A percentile compares a stretch with the other conserved stretches of the same genome.
Conservation (phyloP, 495 filamentous ascomycete genomes). For the Penicillium cataractarum region DNA sequence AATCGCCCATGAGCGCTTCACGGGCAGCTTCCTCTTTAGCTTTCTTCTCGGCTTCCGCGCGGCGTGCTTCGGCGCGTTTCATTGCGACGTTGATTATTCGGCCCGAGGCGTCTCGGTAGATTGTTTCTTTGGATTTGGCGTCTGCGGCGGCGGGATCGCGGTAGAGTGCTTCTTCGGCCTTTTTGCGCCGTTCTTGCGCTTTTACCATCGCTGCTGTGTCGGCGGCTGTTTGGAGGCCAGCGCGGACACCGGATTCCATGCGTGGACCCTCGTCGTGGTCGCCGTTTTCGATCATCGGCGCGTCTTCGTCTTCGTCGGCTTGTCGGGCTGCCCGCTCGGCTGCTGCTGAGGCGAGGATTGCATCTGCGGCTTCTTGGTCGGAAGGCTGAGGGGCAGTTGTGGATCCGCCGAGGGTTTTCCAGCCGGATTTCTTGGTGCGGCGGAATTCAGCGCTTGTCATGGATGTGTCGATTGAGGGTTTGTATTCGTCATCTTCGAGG, state of each 20-base stretch:
- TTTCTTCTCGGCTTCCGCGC: conserved; percentile 71
- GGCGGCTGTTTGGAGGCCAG: conserved; percentile 81
- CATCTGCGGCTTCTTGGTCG: conserved; percentile 74
- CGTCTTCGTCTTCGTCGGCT: conserved; percentile 52
- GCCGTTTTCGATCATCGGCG: conserved; percentile 38
- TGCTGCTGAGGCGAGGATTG: conserved; percentile 76
- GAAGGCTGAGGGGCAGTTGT: conserved; percentile 42
- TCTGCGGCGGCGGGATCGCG: conserved; percentile 42
- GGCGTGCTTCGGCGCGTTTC: conserved; percentile 82
- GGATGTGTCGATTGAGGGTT: conserved; percentile 52
- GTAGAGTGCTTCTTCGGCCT: conserved; percentile 45
- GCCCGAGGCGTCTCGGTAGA: conserved; percentile 92
- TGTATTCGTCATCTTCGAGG: conserved; percentile 49
- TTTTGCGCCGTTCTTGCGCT: conserved; percentile 62
- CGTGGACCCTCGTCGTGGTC: conserved; percentile 25
- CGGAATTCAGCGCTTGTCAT: conserved; percentile 69
- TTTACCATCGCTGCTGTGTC: conserved; percentile 77
- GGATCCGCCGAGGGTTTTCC: conserved; percentile 67
- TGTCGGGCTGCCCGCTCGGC: conserved; percentile 57
- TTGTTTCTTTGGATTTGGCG: conserved; percentile 68
- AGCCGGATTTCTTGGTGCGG: conserved; percentile 72
- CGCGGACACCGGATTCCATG: conserved; percentile 85
- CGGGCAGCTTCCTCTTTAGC: conserved; percentile 61
- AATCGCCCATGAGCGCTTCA: conserved; percentile 77
- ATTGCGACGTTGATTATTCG: conserved; percentile 88